phyloP scores from a whole-genome alignment of 139 green algal species.

The Coelastrella sp. region DNA sequence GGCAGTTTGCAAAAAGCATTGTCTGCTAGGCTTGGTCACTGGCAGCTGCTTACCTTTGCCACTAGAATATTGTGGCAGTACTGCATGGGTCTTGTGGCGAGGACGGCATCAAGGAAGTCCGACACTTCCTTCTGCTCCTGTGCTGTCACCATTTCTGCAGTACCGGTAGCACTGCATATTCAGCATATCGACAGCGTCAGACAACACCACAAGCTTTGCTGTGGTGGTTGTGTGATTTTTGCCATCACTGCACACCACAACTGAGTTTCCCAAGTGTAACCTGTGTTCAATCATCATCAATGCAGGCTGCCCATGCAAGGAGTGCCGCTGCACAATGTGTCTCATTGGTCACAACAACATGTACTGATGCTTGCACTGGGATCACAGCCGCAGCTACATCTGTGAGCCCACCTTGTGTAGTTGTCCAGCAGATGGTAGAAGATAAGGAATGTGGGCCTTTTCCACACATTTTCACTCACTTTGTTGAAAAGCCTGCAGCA shows the following conservation, averaged over 20 bases:
- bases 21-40: background rate
- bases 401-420: conserved; percentile 60
- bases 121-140: conserved; percentile 59
- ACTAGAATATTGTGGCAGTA: conserved; percentile 65
- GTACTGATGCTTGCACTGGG: too few species aligned
- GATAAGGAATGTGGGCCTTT: conserved; percentile 63
- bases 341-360: too few species aligned
- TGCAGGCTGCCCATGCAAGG: too few species aligned
- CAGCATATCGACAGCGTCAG: too few species aligned
- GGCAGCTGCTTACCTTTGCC: conserved; percentile 39
- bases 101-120: conserved; percentile 67
- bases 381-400: background rate
- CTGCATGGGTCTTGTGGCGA: conserved; percentile 59
- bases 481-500: conserved; percentile 65
- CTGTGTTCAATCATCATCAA: too few species aligned
- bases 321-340: too few species aligned
- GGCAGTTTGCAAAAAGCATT: background rate
- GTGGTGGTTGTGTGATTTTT: too few species aligned
- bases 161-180: conserved; percentile 52
- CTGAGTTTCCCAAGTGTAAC: too few species aligned
- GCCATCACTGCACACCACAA: background rate
- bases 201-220: too few species aligned
- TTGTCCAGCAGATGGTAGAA: conserved; percentile 79
- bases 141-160: conserved; percentile 39
- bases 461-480: conserved; percentile 58